These are phyloP conservation scores for Phyllosticta capitalensis DNA, from an alignment of 2,329 filamentous ascomycete genomes.

Conservation along the genomic window DNA sequence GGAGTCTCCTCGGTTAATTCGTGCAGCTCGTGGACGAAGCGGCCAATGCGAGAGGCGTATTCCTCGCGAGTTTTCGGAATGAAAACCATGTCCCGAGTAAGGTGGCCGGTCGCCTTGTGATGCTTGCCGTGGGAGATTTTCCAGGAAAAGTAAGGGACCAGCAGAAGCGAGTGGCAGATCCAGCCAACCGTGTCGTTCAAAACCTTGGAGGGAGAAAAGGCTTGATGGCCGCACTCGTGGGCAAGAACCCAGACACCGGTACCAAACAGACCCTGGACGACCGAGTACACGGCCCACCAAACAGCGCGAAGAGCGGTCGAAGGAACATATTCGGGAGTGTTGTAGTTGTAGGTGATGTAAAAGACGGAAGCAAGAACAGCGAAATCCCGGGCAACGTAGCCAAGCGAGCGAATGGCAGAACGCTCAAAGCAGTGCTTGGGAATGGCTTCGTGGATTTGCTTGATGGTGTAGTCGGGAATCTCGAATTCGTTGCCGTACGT, in stretches of 20 bases:
- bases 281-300: slow-evolving; percentile 59
- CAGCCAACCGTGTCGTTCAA: slow-evolving; percentile 90
- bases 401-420: slow-evolving; percentile 63
- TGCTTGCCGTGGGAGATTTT: slow-evolving; percentile 99
- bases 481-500: slow-evolving; percentile 93
- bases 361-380: slow-evolving; percentile 65
- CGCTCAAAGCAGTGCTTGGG: slow-evolving; percentile 95
- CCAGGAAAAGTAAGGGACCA: slow-evolving; percentile 98
- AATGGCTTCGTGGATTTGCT: slow-evolving; percentile 93
- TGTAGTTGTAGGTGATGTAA: slow-evolving; percentile 78
- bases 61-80: slow-evolving; percentile 83
- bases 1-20: slow-evolving; percentile 95
- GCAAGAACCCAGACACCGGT: slow-evolving; percentile 95
- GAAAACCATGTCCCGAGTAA: slow-evolving; percentile 98
- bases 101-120: slow-evolving; percentile 96
- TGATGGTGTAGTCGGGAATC: slow-evolving; percentile 92
- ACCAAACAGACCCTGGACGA: slow-evolving; percentile 84
- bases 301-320: slow-evolving; percentile 55
- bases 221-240: slow-evolving; percentile 95
- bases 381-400: slow-evolving; percentile 78
- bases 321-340: slow-evolving; percentile 76
- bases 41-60: slow-evolving; percentile 67
- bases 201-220: slow-evolving; percentile 85
- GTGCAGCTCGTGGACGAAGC: slow-evolving; percentile 66
- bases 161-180: slow-evolving; percentile 76